These are phyloP conservation scores for Mangifera indica DNA, from an alignment of 345 rosid genomes.

Conservation along the genomic window DNA sequence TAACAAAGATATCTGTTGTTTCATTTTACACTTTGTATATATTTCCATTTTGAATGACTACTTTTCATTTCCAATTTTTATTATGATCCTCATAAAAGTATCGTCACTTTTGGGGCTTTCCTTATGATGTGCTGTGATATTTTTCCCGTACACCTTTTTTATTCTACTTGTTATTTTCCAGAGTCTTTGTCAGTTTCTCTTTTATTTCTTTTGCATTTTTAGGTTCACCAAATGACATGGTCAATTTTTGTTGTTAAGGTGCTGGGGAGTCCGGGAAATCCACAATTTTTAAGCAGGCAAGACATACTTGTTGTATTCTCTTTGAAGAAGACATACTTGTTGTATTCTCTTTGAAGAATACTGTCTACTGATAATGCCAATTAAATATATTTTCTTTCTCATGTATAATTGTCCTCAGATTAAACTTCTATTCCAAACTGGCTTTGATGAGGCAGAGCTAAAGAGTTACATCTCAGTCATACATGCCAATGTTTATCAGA, in stretches of 20 bases:
- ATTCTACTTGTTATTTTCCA: not conserved
- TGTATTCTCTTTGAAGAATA: not conserved
- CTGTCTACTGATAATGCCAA: slow-evolving; percentile 8
- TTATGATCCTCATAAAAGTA: not conserved
- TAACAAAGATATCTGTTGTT: not conserved
- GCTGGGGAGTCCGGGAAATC: slow-evolving; percentile 99
- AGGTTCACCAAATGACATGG: slow-evolving; percentile 5
- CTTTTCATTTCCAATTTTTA: not conserved
- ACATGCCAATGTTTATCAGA: slow-evolving; percentile 97
- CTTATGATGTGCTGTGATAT: not conserved
- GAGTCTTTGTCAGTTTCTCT: not conserved
- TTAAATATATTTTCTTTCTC: slow-evolving; percentile 2
- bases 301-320: slow-evolving; percentile 10
- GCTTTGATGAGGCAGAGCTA: slow-evolving; percentile 84
- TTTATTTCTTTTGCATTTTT: slow-evolving; percentile 1
- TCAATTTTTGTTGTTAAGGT: slow-evolving; percentile 49
- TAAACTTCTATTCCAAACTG: slow-evolving; percentile 95
- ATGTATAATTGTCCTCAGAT: slow-evolving; percentile 48
- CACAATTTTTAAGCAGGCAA: slow-evolving; percentile 97
- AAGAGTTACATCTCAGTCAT: slow-evolving; percentile 88
- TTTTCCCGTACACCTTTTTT: not conserved
- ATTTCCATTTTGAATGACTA: not conserved
- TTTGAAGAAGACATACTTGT: slow-evolving; percentile 23
- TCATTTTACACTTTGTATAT: not conserved
- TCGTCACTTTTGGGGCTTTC: not conserved